phyloP scores from a whole-genome alignment of 306 rosid species.

The Cyamopsis tetragonoloba region DNA sequence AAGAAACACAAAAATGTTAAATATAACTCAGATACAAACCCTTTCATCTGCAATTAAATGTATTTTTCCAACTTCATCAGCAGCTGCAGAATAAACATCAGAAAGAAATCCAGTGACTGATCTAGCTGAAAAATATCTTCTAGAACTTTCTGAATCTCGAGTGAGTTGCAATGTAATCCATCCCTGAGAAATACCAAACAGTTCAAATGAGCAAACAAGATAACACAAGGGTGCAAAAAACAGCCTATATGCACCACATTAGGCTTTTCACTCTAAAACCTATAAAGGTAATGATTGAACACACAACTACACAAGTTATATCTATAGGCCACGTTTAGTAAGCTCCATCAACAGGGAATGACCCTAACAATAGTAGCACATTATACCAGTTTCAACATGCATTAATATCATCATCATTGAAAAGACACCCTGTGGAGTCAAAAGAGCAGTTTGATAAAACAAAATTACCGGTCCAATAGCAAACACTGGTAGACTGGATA shows the following conservation, averaged over 20 bases:
- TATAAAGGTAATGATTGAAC: not conserved
- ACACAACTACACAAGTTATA: not conserved
- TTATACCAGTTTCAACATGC: not conserved
- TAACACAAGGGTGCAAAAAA: not conserved
- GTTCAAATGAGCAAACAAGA: slow-evolving; percentile 22
- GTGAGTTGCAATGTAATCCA: slow-evolving; percentile 84
- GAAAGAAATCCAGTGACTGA: slow-evolving; percentile 93
- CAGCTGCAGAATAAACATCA: slow-evolving; percentile 85
- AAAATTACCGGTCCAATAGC: not conserved
- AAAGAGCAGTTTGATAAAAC: not conserved
- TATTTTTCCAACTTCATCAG: slow-evolving; percentile 93
- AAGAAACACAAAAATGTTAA: not conserved
- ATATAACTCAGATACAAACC: slow-evolving; percentile 46
- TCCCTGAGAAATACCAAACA: slow-evolving; percentile 63
- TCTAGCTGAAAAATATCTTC: slow-evolving; percentile 83
- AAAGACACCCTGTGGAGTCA: not conserved
- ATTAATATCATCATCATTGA: not conserved
- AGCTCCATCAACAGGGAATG: not conserved
- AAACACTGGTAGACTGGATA: not conserved
- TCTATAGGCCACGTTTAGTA: slow-evolving; percentile 10
- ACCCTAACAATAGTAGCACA: not conserved
- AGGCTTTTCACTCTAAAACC: not conserved
- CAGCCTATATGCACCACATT: not conserved
- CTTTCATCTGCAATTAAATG: slow-evolving; percentile 85
- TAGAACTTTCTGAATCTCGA: slow-evolving; percentile 60